Evolutionary conservation across 176 grass and related monocot species (phyloP), one percentile per base, ranked within the genome.

Genomic region (Musa acuminata): DNA sequence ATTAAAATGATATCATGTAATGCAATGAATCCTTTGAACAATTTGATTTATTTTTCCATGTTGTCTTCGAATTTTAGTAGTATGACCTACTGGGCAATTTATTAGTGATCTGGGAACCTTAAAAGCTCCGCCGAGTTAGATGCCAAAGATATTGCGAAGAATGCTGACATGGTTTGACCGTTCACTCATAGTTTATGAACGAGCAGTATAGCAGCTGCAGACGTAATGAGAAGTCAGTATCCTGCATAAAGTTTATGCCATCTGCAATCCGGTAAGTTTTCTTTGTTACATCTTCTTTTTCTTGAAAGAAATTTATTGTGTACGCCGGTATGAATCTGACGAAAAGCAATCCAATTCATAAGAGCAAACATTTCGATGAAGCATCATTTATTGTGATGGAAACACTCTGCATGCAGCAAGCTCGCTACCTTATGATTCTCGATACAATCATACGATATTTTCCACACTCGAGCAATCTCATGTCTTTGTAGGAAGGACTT

Each of bases 161-260:
- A 1, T 60, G 57, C 57, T 60, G 57, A 60, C 20, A 13, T 20
- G 5, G n/a, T 4, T 20, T 53, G 17, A 2, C 53, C 8, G 69
- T 49, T 51, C 8, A 20, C 13, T 43, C 1, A 10, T 73, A 24
- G 0, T 92, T 71, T 92, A 83, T 58, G 83, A 85, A 51, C 84
- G 78, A 12, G 81, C 0, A 88, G 88, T 50, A 79, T 89, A 79
- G 84, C 86, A 14, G 86, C 84, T 12, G 83, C 84, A 16, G 88
- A 89, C 3, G 75, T 96, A 55, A 88, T 84, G 11, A 81, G 79
- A 74, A 91, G 88, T 92, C 69, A 85, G 89, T 17, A 85, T 90
- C 83, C 92, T 92, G 64, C 90, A 90, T 76, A 92, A 92, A 78
- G 90, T 88, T 75, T 77, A 92, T 17, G 90, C 87, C 85, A 88